Percentiles rank a stretch among this genome's conserved stretches.
phyloP scores from a whole-genome alignment of 352 stramenopile species.

The Pythium insidiosum region DNA sequence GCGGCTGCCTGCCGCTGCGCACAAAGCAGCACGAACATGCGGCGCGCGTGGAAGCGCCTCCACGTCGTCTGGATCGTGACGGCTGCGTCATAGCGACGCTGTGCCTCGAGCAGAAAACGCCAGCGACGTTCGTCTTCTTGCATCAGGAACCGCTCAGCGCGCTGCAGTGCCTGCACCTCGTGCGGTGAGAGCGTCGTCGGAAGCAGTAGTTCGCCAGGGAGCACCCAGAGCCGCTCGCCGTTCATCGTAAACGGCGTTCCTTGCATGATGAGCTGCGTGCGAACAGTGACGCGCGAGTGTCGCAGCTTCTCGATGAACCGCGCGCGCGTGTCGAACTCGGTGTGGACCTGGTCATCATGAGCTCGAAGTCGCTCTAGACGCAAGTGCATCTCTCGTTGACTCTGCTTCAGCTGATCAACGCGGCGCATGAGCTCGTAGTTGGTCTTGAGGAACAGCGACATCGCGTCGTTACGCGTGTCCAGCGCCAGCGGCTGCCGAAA shows the following conservation, averaged over 20 bases:
- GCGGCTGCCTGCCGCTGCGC: slow-evolving; percentile 24
- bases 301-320: slow-evolving; percentile 50
- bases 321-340: slow-evolving; percentile 35
- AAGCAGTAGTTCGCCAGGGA: slow-evolving; percentile 26
- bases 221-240: slow-evolving; percentile 59
- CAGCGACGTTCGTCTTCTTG: slow-evolving; percentile 51
- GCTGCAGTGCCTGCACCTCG: slow-evolving; percentile 35
- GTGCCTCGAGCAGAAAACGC: slow-evolving; percentile 33
- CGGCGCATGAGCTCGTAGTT: slow-evolving; percentile 55
- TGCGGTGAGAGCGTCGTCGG: slow-evolving; percentile 11
- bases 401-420: slow-evolving; percentile 36
- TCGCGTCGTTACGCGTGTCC: neutral
- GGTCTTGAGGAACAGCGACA: slow-evolving; percentile 38
- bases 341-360: slow-evolving; percentile 12
- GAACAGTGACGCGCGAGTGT: slow-evolving; percentile 30
- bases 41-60: slow-evolving; percentile 19
- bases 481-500: slow-evolving; percentile 16
- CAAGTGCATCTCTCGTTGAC: slow-evolving; percentile 29
- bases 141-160: slow-evolving; percentile 60
- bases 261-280: slow-evolving; percentile 60
- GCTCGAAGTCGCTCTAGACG: slow-evolving; percentile 21
- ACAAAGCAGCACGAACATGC: slow-evolving; percentile 23
- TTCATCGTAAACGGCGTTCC: slow-evolving; percentile 50
- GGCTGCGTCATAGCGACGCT: slow-evolving; percentile 37
- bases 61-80: slow-evolving; percentile 34